Percentiles rank a stretch among this genome's conserved stretches.
These are phyloP conservation scores for Sugiyamaella neomexicana DNA, from an alignment of 1,139 yeast genomes.

Conservation along the genomic window DNA sequence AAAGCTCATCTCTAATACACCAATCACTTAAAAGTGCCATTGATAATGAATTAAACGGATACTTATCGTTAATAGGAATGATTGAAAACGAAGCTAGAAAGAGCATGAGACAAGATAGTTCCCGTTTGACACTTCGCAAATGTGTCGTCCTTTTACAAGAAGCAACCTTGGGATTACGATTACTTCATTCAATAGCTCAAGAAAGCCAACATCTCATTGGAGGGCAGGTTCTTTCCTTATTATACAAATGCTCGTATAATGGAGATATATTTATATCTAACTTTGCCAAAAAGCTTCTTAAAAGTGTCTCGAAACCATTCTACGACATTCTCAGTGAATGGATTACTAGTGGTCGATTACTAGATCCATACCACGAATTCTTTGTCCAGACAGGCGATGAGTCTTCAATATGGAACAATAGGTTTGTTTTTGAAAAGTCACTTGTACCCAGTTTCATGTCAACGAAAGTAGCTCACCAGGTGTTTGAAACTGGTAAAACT, in stretches of 20 bases:
- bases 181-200: slow-evolving; percentile 47
- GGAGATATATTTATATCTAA: slow-evolving; percentile 60
- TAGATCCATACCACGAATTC: slow-evolving; percentile 60
- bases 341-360: slow-evolving; percentile 67
- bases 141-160: slow-evolving; percentile 51
- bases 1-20: slow-evolving; percentile 48
- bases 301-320: slow-evolving; percentile 58
- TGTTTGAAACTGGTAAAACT: slow-evolving; percentile 77
- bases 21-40: slow-evolving; percentile 64
- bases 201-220: slow-evolving; percentile 48
- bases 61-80: slow-evolving; percentile 56
- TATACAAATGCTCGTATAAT: slow-evolving; percentile 54
- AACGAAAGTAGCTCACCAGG: slow-evolving; percentile 50
- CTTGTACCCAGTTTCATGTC: slow-evolving; percentile 64
- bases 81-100: slow-evolving; percentile 45
- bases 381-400: slow-evolving; percentile 48
- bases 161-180: slow-evolving; percentile 56
- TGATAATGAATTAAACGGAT: slow-evolving; percentile 53
- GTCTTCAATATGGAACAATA: slow-evolving; percentile 37
- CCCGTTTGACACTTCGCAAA: slow-evolving; percentile 41
- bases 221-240: slow-evolving; percentile 55
- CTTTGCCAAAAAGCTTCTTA: slow-evolving; percentile 50
- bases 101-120: background rate
- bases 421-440: slow-evolving; percentile 37
- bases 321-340: slow-evolving; percentile 62